Conservation (phyloP, 1,284 basidiomycete genomes). For the Marasmius oreades region DNA sequence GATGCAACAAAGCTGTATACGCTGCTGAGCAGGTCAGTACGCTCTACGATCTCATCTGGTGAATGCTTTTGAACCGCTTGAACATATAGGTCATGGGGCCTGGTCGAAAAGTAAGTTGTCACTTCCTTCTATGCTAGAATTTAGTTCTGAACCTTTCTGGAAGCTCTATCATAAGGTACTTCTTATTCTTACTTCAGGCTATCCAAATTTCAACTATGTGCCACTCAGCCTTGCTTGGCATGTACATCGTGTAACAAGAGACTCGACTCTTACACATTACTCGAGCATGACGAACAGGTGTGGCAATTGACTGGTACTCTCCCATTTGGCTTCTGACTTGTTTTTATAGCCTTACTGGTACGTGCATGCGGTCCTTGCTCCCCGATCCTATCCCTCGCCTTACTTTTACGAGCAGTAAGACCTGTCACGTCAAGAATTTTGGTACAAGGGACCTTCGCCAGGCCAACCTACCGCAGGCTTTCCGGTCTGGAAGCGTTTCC, state of each 20-base stretch:
- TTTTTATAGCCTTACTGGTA: constrained; percentile 61
- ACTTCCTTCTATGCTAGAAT: constrained; percentile 6
- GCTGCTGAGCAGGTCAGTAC: constrained; percentile 72
- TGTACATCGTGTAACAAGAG: constrained; percentile 71
- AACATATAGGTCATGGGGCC: constrained; percentile 66
- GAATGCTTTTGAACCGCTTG: constrained; percentile 2
- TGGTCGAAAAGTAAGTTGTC: constrained; percentile 62
- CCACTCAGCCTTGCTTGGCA: constrained; percentile 59
- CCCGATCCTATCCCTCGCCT: constrained; percentile 5
- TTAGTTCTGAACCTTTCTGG: constrained; percentile 6
- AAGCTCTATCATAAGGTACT: constrained; percentile 76
- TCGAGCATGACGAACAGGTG: constrained; percentile 78
- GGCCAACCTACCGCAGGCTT: constrained; percentile 58
- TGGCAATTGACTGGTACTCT: constrained; percentile 8
- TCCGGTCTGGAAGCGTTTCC: constrained; percentile 10
- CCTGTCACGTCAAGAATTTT: constrained; percentile 69
- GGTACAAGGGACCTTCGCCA: constrained; percentile 71
- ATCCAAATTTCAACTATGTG: background rate
- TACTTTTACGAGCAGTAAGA: constrained; percentile 46
- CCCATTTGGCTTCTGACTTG: constrained; percentile 10
- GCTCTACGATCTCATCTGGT: background rate
- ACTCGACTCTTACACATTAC: constrained; percentile 65
- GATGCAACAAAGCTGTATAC: constrained; percentile 69
- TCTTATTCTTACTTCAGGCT: background rate
- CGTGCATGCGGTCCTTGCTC: constrained; percentile 11